Evolutionary conservation across 164 flowering plant genomes (phyloP), one percentile per base, ranked within the genome.

Genomic region (Liriodendron chinense): DNA sequence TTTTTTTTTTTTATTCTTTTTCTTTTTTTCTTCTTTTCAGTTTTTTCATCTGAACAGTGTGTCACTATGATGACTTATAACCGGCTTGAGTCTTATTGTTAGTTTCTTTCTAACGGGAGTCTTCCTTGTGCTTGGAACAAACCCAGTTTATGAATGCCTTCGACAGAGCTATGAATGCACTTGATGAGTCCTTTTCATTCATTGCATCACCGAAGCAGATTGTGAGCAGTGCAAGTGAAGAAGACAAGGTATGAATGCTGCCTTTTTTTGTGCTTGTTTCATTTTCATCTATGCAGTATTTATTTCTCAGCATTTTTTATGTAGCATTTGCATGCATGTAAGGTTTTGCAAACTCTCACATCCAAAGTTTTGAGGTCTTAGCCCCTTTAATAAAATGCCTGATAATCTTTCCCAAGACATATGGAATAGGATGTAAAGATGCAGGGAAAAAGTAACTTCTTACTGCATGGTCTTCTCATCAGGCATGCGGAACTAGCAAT

Each of bases 81-180:
- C 9, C 9, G 7, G 43, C 26, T 66, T 26, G 13, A 3, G 26
- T 65, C 18, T 20, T 25, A 10, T 20, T 70, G 28, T 50, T 57
- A 21, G 2, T 43, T 67, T 59, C 65, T 14, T 78, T 75, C 61
- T 79, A 63, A 78, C 25, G 24, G 14, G 34, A 14, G 63, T 67
- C 47, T 79, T 64, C 68, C 72, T 50, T 80, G 66, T 71, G 28
- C 49, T 72, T 69, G 75, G 77, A 64, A 71, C 68, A 74, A 78
- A 75, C 84, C 76, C 91, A 96, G 99, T 94, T 90, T 83, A 81
- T 96, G 97, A 92, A 94, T 84, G 95, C 90, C 73, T 96, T 93
- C 79, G 92, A 96, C 82, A 77, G 85, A 81, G 95, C 98, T 71
- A 92, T 96, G 98, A 90, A 96, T 82, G 77, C 74, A 76, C 92